Evolutionary conservation across 768 basidiomycete genomes (phyloP).

Genomic region (Panus rudis): DNA sequence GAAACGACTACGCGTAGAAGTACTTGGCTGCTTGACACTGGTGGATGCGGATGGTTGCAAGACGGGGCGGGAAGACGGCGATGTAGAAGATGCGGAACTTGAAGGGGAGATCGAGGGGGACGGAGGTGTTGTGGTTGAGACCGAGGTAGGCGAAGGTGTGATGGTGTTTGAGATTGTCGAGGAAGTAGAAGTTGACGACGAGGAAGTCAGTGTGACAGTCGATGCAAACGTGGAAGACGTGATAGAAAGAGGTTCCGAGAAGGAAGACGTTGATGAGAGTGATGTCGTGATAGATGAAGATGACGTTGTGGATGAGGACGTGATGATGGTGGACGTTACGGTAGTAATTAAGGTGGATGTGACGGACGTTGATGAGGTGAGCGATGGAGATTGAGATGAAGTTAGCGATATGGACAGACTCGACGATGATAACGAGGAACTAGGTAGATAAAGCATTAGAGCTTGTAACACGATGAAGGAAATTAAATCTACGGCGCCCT

Average conservation of each 20-base stretch:
- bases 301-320: conserved; percentile 1
- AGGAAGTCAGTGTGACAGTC: neutral
- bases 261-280: neutral
- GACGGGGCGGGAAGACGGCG: neutral
- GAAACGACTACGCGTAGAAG: neutral
- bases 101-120: neutral
- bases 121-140: neutral
- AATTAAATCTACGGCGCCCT: too few relatives aligned
- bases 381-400: neutral
- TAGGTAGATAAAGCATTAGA: too few relatives aligned
- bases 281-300: neutral
- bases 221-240: neutral
- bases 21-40: neutral
- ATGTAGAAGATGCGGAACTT: neutral
- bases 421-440: neutral
- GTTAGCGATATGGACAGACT: neutral
- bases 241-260: neutral
- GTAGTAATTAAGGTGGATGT: neutral
- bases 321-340: neutral
- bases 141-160: neutral
- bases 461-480: too few relatives aligned
- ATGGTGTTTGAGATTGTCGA: neutral
- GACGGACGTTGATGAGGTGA: neutral
- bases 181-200: neutral
- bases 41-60: conserved; percentile 5